Conservation (phyloP, 257 asterid species). For the Dorcoceras hygrometricum region DNA sequence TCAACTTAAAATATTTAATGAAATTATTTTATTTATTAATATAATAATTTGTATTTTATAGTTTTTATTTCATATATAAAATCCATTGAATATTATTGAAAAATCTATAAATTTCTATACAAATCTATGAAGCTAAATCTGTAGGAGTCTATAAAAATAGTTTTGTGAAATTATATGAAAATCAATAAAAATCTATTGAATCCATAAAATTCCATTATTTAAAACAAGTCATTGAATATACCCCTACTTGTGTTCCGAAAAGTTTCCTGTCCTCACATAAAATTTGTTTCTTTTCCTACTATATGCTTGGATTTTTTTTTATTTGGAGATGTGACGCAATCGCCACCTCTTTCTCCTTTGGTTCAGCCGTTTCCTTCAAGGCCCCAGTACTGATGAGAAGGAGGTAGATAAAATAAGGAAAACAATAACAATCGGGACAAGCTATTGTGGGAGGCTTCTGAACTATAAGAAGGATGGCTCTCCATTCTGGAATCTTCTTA, state of each 20-base stretch:
- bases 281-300: neutral
- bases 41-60: too few relatives aligned
- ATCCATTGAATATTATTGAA: too few relatives aligned
- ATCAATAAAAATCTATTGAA: too few relatives aligned
- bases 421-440: conserved; percentile 62
- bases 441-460: conserved; percentile 94
- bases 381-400: conserved; percentile 76
- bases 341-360: conserved; percentile 28
- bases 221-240: too few relatives aligned
- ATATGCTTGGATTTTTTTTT: conserved; percentile 21
- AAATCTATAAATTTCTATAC: too few relatives aligned
- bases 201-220: too few relatives aligned
- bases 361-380: conserved; percentile 96
- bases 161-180: too few relatives aligned
- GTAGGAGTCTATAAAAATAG: too few relatives aligned
- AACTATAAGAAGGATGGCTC: conserved; percentile 96
- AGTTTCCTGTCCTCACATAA: neutral
- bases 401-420: conserved; percentile 81
- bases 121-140: too few relatives aligned
- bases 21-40: too few relatives aligned
- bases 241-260: conserved; percentile 7
- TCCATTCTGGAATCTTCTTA: conserved; percentile 92
- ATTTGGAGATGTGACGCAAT: conserved; percentile 26
- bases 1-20: too few relatives aligned
- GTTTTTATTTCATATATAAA: too few relatives aligned